These are phyloP conservation scores for Chaetothyriales sp. DNA, from an alignment of 2,329 filamentous ascomycete species.

Conservation along the genomic window DNA sequence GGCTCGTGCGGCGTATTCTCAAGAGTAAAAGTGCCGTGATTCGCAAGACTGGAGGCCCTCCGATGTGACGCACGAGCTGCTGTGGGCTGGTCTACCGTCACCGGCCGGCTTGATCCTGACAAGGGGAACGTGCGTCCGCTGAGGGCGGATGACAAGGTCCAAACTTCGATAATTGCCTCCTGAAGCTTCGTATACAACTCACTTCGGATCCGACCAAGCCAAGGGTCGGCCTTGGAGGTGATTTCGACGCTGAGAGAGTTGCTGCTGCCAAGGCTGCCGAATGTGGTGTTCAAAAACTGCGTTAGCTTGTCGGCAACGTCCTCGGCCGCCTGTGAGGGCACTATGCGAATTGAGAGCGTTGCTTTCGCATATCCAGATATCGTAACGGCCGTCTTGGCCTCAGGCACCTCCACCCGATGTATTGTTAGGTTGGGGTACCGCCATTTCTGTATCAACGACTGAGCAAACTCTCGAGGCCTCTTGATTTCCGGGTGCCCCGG, in stretches of 20 bases:
- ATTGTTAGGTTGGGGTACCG: slow-evolving; percentile 88
- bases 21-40: slow-evolving; percentile 15
- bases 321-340: slow-evolving; percentile 81
- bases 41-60: slow-evolving; percentile 27
- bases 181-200: slow-evolving; percentile 84
- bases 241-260: slow-evolving; percentile 73
- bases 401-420: slow-evolving; percentile 83
- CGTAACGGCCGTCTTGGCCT: slow-evolving; percentile 73
- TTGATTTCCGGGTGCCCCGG: slow-evolving; percentile 54
- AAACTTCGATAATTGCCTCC: slow-evolving; percentile 68
- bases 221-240: slow-evolving; percentile 87
- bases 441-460: slow-evolving; percentile 85
- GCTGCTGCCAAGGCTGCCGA: slow-evolving; percentile 59
- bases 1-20: slow-evolving; percentile 14
- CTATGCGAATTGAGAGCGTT: slow-evolving; percentile 76
- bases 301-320: slow-evolving; percentile 57
- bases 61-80: slow-evolving; percentile 8
- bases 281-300: slow-evolving; percentile 56
- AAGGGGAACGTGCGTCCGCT: slow-evolving; percentile 15
- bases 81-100: slow-evolving; percentile 19
- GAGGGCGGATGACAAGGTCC: slow-evolving; percentile 40
- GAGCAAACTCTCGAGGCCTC: slow-evolving; percentile 57
- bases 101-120: neutral
- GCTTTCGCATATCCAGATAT: slow-evolving; percentile 84
- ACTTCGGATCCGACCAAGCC: slow-evolving; percentile 84